Evolutionary conservation across 805 yeast genomes (phyloP).

Genomic region (Lachancea quebecensis): DNA sequence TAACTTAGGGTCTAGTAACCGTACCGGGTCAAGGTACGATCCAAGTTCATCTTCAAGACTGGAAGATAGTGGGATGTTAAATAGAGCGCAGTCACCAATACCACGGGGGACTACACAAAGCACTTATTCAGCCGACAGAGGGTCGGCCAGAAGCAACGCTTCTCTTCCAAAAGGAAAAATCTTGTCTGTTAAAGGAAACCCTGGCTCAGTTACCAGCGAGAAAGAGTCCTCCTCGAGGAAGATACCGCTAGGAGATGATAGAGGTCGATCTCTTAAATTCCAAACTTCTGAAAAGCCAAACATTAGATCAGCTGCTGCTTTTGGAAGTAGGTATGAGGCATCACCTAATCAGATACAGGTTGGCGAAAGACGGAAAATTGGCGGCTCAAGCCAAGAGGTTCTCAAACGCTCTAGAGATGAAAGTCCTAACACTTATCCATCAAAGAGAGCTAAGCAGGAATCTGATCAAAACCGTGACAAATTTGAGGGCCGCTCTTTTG

Average conservation of each 20-base stretch:
- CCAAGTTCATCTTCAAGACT: not conserved
- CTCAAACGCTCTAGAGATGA: conserved; percentile 4
- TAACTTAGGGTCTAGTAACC: no score
- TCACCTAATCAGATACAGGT: not conserved
- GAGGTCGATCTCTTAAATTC: no score
- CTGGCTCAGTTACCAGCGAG: no score
- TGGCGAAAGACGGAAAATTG: not conserved
- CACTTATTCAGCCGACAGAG: not conserved
- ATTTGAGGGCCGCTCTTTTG: not conserved
- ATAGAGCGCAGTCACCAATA: conserved; percentile 3
- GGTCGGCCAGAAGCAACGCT: not conserved
- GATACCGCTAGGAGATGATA: no score
- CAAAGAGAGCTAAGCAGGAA: conserved; percentile 2
- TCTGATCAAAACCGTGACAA: not conserved
- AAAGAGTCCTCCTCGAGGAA: no score
- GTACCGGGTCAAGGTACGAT: conserved; percentile 1
- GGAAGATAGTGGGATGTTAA: not conserved
- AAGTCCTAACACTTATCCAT: not conserved
- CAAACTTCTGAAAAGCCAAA: no score
- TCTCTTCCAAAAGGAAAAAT: not conserved
- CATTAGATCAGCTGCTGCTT: not conserved
- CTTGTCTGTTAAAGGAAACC: not conserved
- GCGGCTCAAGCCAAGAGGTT: not conserved
- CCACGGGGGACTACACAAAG: conserved; percentile 3
- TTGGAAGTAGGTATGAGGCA: not conserved